Percentiles rank a stretch among this genome's conserved stretches.
These are phyloP conservation scores for Leucosporidium scottii DNA, from an alignment of 768 basidiomycete species.

Conservation along the genomic window DNA sequence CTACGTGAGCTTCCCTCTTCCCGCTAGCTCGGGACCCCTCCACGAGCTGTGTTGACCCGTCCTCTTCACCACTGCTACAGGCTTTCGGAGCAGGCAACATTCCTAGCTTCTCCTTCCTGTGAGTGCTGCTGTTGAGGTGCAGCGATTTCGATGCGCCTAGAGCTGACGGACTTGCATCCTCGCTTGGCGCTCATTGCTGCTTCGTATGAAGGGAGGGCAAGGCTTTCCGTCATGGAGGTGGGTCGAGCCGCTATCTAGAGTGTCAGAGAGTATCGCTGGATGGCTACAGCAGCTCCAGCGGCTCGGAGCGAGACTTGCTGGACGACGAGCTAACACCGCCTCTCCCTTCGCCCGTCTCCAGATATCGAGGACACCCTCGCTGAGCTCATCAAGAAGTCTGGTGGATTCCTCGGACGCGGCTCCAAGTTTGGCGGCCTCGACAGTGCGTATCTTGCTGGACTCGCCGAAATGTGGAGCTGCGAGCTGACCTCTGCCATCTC, in stretches of 20 bases:
- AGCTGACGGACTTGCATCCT: neutral
- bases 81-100: conserved; percentile 10
- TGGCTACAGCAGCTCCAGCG: neutral
- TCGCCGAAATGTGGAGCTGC: conserved; percentile 48
- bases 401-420: conserved; percentile 35
- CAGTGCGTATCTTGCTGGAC: conserved; percentile 47
- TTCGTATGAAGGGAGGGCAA: conserved; percentile 62
- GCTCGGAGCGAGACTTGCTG: neutral
- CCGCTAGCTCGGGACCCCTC: neutral
- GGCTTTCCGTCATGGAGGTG: conserved; percentile 46
- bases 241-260: no score
- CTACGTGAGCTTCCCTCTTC: neutral
- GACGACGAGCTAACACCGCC: conserved; percentile 46
- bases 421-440: conserved; percentile 43
- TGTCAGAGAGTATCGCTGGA: neutral
- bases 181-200: conserved; percentile 50
- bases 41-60: neutral
- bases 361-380: conserved; percentile 36
- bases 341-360: conserved; percentile 32
- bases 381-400: conserved; percentile 38
- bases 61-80: neutral
- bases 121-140: neutral
- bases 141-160: no score
- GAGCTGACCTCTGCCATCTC: conserved; percentile 48
- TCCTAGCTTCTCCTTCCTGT: no score